Conservation (phyloP, 805 yeast species). For the Suhomyces emberorum region DNA sequence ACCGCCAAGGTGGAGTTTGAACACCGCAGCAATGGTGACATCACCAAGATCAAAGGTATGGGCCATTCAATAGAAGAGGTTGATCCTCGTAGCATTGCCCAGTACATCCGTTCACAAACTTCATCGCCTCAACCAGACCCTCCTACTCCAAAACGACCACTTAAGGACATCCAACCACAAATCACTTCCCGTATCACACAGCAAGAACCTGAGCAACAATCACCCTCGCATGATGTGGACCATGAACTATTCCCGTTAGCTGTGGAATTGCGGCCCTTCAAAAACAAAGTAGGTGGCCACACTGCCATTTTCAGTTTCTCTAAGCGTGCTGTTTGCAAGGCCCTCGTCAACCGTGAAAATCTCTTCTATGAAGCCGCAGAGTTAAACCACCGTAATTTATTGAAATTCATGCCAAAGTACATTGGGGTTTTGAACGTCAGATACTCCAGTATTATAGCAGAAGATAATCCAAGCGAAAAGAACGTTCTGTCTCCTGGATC, state of each 20-base stretch:
- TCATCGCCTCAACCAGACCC: neutral
- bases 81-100: slow-evolving; percentile 1
- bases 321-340: slow-evolving; percentile 89
- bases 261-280: slow-evolving; percentile 87
- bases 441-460: slow-evolving; percentile 51
- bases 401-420: slow-evolving; percentile 87
- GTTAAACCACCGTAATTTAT: slow-evolving; percentile 65
- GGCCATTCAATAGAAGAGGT: neutral
- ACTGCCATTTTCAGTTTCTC: slow-evolving; percentile 94
- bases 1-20: slow-evolving; percentile 52
- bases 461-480: slow-evolving; percentile 10
- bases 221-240: too few species aligned
- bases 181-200: neutral
- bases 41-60: slow-evolving; percentile 19
- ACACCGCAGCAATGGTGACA: slow-evolving; percentile 26
- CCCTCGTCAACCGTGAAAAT: slow-evolving; percentile 85
- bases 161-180: neutral
- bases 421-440: slow-evolving; percentile 93
- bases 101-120: neutral
- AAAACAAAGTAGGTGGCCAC: slow-evolving; percentile 96
- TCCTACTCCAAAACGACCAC: neutral
- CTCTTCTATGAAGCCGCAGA: slow-evolving; percentile 90
- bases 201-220: neutral
- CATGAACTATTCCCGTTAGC: slow-evolving; percentile 64
- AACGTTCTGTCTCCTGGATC: neutral